Base-by-base conservation (phyloP, 2,329 filamentous ascomycete genomes). In the Sordariomycetes sp. region DNA sequence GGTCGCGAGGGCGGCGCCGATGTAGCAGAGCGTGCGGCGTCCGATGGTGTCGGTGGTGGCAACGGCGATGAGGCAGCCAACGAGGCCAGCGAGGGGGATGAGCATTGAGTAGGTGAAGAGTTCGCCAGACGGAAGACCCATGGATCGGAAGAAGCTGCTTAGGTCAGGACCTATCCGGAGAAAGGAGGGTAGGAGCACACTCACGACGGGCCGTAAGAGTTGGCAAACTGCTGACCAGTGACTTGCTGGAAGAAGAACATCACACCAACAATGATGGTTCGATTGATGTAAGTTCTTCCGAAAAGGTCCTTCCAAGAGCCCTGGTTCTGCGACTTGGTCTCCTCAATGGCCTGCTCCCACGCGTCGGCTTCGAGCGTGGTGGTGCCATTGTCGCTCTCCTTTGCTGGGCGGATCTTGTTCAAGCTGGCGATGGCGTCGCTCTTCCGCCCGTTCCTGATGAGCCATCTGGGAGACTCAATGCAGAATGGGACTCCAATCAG, bases 391-490 rank as follows among this genome's bases (percentile, higher is more conserved):
- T 36, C 34, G 4, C 15, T 17, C 9, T 36, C 30, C 17, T 32
- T 14, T 6, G 21, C n/a, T 11, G 21, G 32, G n/a, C 34, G 19
- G 17, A 36, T 32, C 17, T 20, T 31, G 21, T 31, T 25, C 6
- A 36, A 17, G 14, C 20, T 32, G 6, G 18, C 14, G 15, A 32
- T 36, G 6, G 34, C 34, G 15, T 36, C 28, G 8, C 32, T 29
- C 28, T 32, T 16, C 16, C 61, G 58, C 20, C 70, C 70, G 39
- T 70, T 61, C 20, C 64, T 61, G 28, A 77, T 59, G 16, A 77
- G 50, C 64, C 67, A 79, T 23, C 76, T 63, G 2, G 76, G 76
- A 1, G 66, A 73, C 41, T 81, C 76, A 0, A 75, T 74, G 5
- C 75, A 61, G 32, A 72, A 66, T 40, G 57, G 59, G 32, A 68